Conservation (phyloP, 1,284 basidiomycete species). For the Phlebopus sp. region DNA sequence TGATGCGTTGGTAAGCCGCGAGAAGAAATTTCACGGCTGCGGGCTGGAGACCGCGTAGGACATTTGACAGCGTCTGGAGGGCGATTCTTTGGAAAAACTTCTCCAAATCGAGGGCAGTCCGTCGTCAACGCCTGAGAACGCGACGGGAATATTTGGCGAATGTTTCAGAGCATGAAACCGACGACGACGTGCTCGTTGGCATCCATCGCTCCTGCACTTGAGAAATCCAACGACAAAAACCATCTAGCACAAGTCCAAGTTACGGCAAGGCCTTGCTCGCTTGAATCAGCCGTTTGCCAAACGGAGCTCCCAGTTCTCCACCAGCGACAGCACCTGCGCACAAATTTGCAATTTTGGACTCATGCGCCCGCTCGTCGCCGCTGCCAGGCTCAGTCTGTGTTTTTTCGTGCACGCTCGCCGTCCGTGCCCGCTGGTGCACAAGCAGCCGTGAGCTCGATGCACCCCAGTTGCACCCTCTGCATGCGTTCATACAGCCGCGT, state of each 20-base stretch:
- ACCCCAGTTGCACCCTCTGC: too few relatives aligned
- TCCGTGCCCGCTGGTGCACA: too few relatives aligned
- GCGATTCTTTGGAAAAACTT: neutral
- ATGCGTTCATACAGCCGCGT: too few relatives aligned
- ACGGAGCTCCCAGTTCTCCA: conserved; percentile 5
- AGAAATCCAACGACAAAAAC: neutral
- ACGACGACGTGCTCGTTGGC: too few relatives aligned
- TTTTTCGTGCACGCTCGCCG: too few relatives aligned
- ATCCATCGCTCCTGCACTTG: too few relatives aligned
- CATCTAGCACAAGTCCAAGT: neutral
- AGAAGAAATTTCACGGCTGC: neutral
- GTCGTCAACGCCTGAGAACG: neutral
- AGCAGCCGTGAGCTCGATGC: too few relatives aligned
- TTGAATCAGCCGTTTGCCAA: conserved; percentile 10
- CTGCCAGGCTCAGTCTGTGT: too few relatives aligned
- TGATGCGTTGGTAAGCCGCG: conserved; percentile 10
- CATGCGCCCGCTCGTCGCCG: neutral
- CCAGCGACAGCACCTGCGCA: neutral
- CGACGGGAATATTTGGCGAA: too few relatives aligned
- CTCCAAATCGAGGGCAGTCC: conserved; percentile 7
- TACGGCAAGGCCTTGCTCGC: neutral
- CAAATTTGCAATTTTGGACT: neutral
- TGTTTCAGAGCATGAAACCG: too few relatives aligned
- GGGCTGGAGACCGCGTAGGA: conserved; percentile 1
- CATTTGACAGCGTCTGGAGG: neutral